Evolutionary conservation across 176 grass and related monocot species (phyloP), one percentile per base, ranked within the genome.

Genomic region (Aegilops umbellulata): DNA sequence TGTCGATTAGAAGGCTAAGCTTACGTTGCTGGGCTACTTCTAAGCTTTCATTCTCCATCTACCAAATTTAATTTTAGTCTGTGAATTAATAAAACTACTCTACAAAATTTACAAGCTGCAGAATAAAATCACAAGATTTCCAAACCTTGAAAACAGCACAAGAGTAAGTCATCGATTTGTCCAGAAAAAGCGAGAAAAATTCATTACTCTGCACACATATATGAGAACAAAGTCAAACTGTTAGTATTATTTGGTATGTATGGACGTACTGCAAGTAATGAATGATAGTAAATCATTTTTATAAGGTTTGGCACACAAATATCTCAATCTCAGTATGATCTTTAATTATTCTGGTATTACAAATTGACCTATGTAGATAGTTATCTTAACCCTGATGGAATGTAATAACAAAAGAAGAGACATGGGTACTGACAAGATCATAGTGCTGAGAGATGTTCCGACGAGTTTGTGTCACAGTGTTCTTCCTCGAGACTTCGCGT

Each of bases 51-150:
- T 57, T 57, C 53, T 57, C 53, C 47, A 51, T 51, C 53, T 57
- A 57, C 36, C 36, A 35, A 60, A n/a, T n/a, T 22, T 60, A 23
- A n/a, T 60, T n/a, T 23, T n/a, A 60, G 20, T 60, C 7, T 8
- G 20, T 60, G 57, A 9, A 91, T 15, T 26, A 78, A 51, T 16
- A 17, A 51, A 51, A 17, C 80, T 22, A 85, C 77, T 22, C 5
- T 82, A 87, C 83, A 55, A 89, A 85, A 68, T 82, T 82, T 85
- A 85, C 86, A 22, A 84, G 57, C 2, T n/a, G 8, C 57, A 60
- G 8, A 23, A 60, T 8, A 22, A 23, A 60, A 60, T n/a, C 2
- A 6, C 19, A 60, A n/a, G 22, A 60, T 23, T 38, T 38, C 1
- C 36, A 38, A 38, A 38, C 36, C 36, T 38, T 38, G 36, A 38